Percentiles rank a stretch among this genome's conserved stretches.
These are phyloP conservation scores for Raffaelea arxii DNA, from an alignment of 2,329 filamentous ascomycete genomes.

Conservation along the genomic window DNA sequence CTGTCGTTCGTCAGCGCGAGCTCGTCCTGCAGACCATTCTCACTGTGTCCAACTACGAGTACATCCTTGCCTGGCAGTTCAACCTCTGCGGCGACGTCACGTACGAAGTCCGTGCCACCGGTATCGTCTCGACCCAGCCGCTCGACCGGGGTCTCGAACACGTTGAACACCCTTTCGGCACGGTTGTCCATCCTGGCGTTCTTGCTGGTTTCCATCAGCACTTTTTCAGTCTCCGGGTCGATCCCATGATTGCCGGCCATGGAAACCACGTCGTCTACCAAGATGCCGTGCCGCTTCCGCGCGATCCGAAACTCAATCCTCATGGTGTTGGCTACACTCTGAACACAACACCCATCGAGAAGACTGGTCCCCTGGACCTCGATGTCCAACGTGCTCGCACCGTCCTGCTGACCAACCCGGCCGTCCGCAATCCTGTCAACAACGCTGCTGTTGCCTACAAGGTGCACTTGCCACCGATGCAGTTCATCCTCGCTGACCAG, in stretches of 20 bases:
- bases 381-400: conserved; percentile 40
- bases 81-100: conserved; percentile 52
- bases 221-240: conserved; percentile 55
- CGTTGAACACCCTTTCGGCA: conserved; percentile 42
- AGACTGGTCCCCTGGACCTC: conserved; percentile 37
- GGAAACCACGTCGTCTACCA: conserved; percentile 38
- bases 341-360: conserved; percentile 29
- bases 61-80: conserved; percentile 43
- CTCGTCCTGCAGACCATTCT: conserved; percentile 60
- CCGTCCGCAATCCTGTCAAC: conserved; percentile 29
- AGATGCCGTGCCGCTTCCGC: conserved; percentile 31
- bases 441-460: conserved; percentile 36
- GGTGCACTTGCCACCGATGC: conserved; percentile 34
- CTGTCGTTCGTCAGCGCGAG: conserved; percentile 50
- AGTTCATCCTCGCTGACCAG: conserved; percentile 30
- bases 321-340: conserved; percentile 39
- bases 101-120: conserved; percentile 55
- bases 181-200: conserved; percentile 52
- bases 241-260: conserved; percentile 40
- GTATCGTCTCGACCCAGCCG: conserved; percentile 46
- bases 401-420: conserved; percentile 39
- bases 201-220: conserved; percentile 64
- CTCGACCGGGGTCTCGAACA: conserved; percentile 47
- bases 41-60: conserved; percentile 64
- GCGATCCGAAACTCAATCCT: conserved; percentile 32